Percentiles rank a stretch among this genome's conserved stretches.
Conservation (phyloP, 2,329 filamentous ascomycete genomes). For the Pseudonectria foliicola region DNA sequence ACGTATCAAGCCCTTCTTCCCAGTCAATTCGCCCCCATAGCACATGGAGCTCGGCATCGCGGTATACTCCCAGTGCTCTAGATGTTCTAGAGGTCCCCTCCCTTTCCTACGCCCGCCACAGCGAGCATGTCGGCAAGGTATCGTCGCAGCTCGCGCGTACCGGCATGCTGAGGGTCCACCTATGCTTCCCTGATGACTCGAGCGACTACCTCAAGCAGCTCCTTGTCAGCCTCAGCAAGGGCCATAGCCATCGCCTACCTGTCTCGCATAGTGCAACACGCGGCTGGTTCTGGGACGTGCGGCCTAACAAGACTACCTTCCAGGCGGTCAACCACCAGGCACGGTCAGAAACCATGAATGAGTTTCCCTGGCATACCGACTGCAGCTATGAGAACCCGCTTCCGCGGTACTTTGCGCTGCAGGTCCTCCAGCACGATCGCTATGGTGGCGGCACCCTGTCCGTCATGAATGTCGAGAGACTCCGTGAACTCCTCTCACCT, state of each 20-base stretch:
- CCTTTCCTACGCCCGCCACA: no score
- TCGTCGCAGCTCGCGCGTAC: conserved; percentile 8
- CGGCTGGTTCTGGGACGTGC: conserved; percentile 39
- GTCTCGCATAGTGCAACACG: conserved; percentile 33
- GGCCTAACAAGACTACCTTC: conserved; percentile 22
- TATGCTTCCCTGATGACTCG: conserved; percentile 25
- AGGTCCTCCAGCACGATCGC: conserved; percentile 33
- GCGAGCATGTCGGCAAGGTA: conserved; percentile 13
- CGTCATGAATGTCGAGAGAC: conserved; percentile 26
- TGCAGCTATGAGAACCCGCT: conserved; percentile 34
- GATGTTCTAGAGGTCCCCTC: no score
- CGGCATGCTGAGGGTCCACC: conserved; percentile 30
- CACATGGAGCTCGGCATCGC: conserved; percentile 3
- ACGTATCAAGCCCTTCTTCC: background rate
- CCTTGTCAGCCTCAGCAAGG: conserved; percentile 24
- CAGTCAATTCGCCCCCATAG: conserved; percentile 2
- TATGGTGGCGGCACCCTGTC: conserved; percentile 35
- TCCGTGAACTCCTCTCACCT: conserved; percentile 20
- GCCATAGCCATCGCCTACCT: conserved; percentile 30
- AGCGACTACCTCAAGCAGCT: conserved; percentile 30
- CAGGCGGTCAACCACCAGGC: conserved; percentile 27
- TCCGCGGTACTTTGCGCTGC: conserved; percentile 34
- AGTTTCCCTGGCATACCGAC: conserved; percentile 38
- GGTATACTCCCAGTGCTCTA: no score
- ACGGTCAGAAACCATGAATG: conserved; percentile 34